These are phyloP conservation scores for Rhizopogon roseolus DNA, from an alignment of 768 basidiomycete genomes.

Conservation along the genomic window DNA sequence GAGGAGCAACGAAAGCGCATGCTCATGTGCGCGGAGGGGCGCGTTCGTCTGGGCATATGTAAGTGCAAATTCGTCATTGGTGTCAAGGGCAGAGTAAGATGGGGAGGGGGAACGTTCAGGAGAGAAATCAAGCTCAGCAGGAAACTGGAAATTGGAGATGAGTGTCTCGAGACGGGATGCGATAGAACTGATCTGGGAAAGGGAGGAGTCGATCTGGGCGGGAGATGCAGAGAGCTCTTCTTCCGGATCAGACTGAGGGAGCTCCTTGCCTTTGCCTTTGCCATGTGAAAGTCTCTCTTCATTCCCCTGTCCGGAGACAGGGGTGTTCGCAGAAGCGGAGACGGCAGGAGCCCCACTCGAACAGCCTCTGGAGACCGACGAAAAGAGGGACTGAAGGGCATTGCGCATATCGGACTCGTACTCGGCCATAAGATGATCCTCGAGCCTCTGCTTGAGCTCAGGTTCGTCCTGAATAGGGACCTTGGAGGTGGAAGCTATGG, in stretches of 20 bases:
- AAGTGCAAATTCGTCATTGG: conserved; percentile 30
- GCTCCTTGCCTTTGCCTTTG: conserved; percentile 32
- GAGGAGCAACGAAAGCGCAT: conserved; percentile 54
- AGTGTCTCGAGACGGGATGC: conserved; percentile 34
- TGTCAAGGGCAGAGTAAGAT: conserved; percentile 4
- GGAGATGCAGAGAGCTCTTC: conserved; percentile 9
- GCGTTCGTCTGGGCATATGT: conserved; percentile 56
- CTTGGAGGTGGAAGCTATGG: not conserved
- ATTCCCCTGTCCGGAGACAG: not conserved
- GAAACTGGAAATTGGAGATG: conserved; percentile 35
- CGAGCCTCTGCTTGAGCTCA: not conserved
- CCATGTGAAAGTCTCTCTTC: not conserved
- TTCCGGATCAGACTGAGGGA: conserved; percentile 6
- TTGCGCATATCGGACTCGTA: conserved; percentile 3
- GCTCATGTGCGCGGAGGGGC: conserved; percentile 57
- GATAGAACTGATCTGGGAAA: conserved; percentile 37
- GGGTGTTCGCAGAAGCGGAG: not conserved
- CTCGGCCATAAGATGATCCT: not conserved
- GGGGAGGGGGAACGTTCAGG: conserved; percentile 12
- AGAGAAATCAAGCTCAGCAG: conserved; percentile 27
- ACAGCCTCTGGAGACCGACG: not conserved
- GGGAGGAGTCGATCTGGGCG: conserved; percentile 11
- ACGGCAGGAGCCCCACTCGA: not conserved
- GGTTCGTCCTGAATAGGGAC: not conserved
- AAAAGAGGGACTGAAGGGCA: not conserved